Evolutionary conservation across 345 rosid genomes (phyloP), one percentile per base, ranked within the genome.

Genomic region (Trapa incisa): DNA sequence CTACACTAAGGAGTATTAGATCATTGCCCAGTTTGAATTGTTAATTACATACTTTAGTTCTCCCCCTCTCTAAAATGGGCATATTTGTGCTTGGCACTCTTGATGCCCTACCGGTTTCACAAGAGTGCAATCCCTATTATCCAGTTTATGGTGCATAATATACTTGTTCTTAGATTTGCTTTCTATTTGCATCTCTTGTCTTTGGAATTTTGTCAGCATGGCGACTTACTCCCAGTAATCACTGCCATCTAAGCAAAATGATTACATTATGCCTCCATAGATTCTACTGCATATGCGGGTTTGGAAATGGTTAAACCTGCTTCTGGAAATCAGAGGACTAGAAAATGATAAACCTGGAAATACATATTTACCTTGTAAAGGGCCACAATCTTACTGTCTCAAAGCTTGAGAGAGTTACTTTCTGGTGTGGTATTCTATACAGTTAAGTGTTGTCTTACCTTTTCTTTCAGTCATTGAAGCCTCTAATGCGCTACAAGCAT

Each of bases 401-500:
- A 54, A 54, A 1, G 36, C 36, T 57, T 5, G 35, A 57, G 38
- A 13, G 35, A 5, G 63, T 29, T 16, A 32, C 2, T 35, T 35
- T 37, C 14, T 8, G 3, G 63, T 2, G 33, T 58, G 15, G 63
- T 32, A 45, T 5, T 45, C 2, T 58, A 32, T 32, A 4, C 37
- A 58, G 32, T 15, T 58, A 33, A 58, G 16, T n/a, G 33, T 58
- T 33, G 63, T 32, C 63, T 58, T 32, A 35, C 10, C 37, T 42
- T 52, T 53, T 43, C 57, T 57, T 71, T 68, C 54, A 89, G 92
- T 85, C 72, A 73, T 47, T 71, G 84, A 87, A 68, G 85, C 74
- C 75, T 75, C 89, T 48, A 81, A 84, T 77, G 92, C 81, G 53
- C 63, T 86, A 69, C 85, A 78, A 80, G 97, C 96, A 4, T 91